Percentiles rank a stretch among this genome's conserved stretches.
Evolutionary conservation across 768 basidiomycete genomes (phyloP).

Genomic region (Xerocomus brunneocitrinus): DNA sequence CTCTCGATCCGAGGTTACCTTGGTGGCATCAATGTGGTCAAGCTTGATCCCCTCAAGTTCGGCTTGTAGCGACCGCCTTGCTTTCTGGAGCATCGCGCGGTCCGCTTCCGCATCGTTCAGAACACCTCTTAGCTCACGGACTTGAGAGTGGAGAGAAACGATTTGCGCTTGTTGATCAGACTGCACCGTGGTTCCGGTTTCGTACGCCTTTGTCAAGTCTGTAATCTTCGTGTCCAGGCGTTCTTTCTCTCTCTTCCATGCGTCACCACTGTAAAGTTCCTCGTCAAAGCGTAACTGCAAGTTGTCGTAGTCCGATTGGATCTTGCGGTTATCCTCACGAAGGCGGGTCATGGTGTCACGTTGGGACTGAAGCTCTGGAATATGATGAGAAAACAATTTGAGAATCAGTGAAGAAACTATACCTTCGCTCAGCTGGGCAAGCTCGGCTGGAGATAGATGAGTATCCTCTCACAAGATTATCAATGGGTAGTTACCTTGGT

Average conservation of each 20-base stretch:
- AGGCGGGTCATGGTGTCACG: slow-evolving; percentile 70
- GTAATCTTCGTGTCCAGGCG: slow-evolving; percentile 78
- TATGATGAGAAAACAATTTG: slow-evolving; percentile 3
- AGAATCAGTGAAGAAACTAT: not conserved
- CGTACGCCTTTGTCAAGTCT: slow-evolving; percentile 72
- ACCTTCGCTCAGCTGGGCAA: slow-evolving; percentile 81
- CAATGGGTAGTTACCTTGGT: slow-evolving; percentile 53
- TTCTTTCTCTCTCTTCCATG: slow-evolving; percentile 88
- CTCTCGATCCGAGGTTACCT: slow-evolving; percentile 67
- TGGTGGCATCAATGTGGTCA: slow-evolving; percentile 65
- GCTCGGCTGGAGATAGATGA: slow-evolving; percentile 47
- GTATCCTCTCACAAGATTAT: slow-evolving; percentile 1
- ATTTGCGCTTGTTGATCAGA: slow-evolving; percentile 83
- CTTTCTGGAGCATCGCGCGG: slow-evolving; percentile 72
- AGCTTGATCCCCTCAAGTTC: slow-evolving; percentile 79
- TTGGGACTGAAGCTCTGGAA: slow-evolving; percentile 68
- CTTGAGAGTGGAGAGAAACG: slow-evolving; percentile 78
- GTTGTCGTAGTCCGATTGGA: slow-evolving; percentile 71
- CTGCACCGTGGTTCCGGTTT: slow-evolving; percentile 65
- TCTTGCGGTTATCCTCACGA: slow-evolving; percentile 76
- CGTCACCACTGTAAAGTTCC: slow-evolving; percentile 69
- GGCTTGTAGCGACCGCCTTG: slow-evolving; percentile 72
- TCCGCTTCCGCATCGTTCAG: slow-evolving; percentile 86
- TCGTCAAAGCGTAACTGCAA: slow-evolving; percentile 72
- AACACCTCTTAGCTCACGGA: slow-evolving; percentile 74